Base-by-base conservation (phyloP, 139 green algal genomes). In the Asterochloris sp. region DNA sequence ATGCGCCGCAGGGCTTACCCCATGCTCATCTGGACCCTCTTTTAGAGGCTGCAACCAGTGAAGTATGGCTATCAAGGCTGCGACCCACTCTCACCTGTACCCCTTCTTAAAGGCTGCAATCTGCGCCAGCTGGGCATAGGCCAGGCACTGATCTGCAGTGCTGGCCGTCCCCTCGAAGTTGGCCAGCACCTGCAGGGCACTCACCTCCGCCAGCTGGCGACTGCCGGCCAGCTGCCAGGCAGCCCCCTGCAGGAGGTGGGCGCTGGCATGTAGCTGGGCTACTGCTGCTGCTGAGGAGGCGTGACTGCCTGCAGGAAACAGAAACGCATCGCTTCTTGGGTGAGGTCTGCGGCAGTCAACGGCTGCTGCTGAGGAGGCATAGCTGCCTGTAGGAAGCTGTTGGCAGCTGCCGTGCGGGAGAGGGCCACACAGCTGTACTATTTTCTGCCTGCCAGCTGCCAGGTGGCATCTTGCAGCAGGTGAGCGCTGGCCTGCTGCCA, bases 81-180 rank as follows among this genome's bases (percentile, higher is more conserved):
- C 15, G 4, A 10, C 1, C 15, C 62, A 79, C 24, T 4, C 78
- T 67, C 21, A 83, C 78, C 21, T 64, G 75, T 87, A 85, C 29
- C 87, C 85, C 12, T 90, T 74, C 28, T 69, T 68, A 13, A 67
- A 79, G 10, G 76, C 81, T 24, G 89, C 73, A 66, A 74, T 80
- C 27, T 78, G 69, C 0, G 87, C 87, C 73, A 91, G 87, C 82
- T 91, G 87, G 8, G 85, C 85, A 64, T 87, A 85, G 11, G 85
- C 87, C 13, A 84, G 75, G 74, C 71, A 83, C 66, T 74, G 67
- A 54, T 91, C 85, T 38, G 83, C 83, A 10, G 76, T 47, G 11
- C 27, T 38, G 6, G 83, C 80, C 27, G 75, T 38, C 62, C 77
- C 78, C n/a, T n/a, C 74, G 69, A 85, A 89, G 1, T 75, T 78